Base-by-base conservation (phyloP, 352 stramenopile genomes). In the Globisporangium perplexum region DNA sequence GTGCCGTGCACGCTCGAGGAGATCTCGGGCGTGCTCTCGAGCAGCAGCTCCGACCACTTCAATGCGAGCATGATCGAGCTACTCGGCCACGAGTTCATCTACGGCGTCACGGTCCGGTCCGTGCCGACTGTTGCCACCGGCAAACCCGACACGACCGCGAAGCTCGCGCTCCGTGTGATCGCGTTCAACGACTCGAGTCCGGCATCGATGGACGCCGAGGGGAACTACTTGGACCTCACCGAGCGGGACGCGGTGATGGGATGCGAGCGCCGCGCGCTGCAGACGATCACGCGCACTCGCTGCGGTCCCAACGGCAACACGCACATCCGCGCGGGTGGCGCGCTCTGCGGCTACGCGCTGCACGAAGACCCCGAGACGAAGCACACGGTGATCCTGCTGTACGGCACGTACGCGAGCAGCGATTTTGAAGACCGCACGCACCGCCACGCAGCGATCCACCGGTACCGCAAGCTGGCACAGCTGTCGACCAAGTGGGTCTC, bases 11-110 rank as follows among this genome's bases (percentile, higher is more conserved):
- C 51, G 0, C 42, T 66, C n/a, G 31, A 57, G n/a, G 63, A 71
- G 44, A 26, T 71, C 43, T 57, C 50, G 4, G 31, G 45, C 8
- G 56, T 62, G 35, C 43, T 71, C 12, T 71, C 63, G 8, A 36
- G 30, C 23, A 55, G 53, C 33, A 60, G 56, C 43, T 62, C 57
- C 10, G 63, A 68, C 39, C 47, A 54, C 36, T 71, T 62, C 46
- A 71, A 68, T 47, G 63, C 63, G 17, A 51, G 55, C 20, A 68
- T 71, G 63, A 31, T 71, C 28, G 63, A 65, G 33, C 50, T 71
- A 35, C 63, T 66, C 26, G 63, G 63, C 14, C 23, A 38, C 7
- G 56, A 65, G 35, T 71, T 60, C 39, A 45, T 28, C 28, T 71
- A 66, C 55, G 60, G 60, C 23, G 23, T 68, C 36, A 66, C 57